These are phyloP conservation scores for Sphaerobolus stellatus DNA, from an alignment of 1,284 basidiomycete species.

Conservation along the genomic window DNA sequence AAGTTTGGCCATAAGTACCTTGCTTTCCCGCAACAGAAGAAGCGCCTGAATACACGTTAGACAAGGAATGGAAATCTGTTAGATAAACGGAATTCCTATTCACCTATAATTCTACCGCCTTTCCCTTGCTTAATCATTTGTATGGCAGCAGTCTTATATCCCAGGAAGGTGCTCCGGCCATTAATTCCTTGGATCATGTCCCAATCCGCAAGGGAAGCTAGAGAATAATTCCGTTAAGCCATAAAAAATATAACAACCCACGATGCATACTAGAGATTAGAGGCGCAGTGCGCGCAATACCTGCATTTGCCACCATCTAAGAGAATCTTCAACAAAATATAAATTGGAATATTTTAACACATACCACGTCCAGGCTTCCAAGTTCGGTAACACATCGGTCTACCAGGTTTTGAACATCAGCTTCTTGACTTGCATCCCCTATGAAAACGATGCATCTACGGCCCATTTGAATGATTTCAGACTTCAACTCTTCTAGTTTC, in stretches of 20 bases:
- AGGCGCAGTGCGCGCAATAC: conserved; percentile 22
- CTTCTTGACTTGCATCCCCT: conserved; percentile 28
- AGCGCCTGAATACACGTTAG: conserved; percentile 16
- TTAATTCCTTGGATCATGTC: conserved; percentile 32
- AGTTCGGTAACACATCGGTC: conserved; percentile 20
- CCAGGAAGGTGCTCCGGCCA: conserved; percentile 32
- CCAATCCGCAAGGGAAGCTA: conserved; percentile 24
- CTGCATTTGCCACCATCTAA: conserved; percentile 36
- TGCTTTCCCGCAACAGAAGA: conserved; percentile 27
- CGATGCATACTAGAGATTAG: conserved; percentile 22
- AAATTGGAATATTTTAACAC: conserved; percentile 1
- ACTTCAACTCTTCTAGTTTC: conserved; percentile 14
- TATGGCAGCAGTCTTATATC: conserved; percentile 36
- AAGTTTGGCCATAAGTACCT: conserved; percentile 15
- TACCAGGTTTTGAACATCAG: conserved; percentile 28
- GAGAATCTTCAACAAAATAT: not conserved
- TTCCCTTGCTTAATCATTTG: conserved; percentile 36
- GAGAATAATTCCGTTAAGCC: not conserved
- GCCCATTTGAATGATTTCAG: conserved; percentile 2
- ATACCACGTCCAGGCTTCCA: conserved; percentile 31
- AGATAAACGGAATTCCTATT: conserved; percentile 12
- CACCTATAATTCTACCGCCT: conserved; percentile 36
- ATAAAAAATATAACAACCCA: not conserved
- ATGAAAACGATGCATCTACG: conserved; percentile 3
- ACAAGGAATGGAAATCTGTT: not conserved